Conservation (phyloP, 2,329 filamentous ascomycete genomes). For the Ceratocystis albifundus region DNA sequence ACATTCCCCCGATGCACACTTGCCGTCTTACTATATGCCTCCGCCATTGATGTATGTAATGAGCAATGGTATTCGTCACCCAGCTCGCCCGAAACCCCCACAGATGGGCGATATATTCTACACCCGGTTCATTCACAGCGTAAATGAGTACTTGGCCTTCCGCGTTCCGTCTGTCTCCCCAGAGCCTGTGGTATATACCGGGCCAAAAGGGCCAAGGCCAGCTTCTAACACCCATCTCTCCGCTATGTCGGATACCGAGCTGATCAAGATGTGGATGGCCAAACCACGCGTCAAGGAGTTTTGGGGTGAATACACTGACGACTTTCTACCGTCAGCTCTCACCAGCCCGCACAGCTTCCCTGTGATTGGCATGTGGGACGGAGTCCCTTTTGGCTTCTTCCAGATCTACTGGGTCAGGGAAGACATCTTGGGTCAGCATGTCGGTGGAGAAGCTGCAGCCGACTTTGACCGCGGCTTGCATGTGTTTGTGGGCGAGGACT, state of each 20-base stretch:
- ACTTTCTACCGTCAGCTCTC: constrained; percentile 57
- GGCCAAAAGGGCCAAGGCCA: constrained; percentile 38
- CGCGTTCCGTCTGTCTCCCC: constrained; percentile 63
- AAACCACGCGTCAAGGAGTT: constrained; percentile 71
- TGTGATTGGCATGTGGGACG: constrained; percentile 86
- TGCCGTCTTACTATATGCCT: constrained; percentile 85
- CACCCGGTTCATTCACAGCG: constrained; percentile 68
- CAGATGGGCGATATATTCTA: constrained; percentile 89
- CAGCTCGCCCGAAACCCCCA: constrained; percentile 75
- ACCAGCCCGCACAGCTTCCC: constrained; percentile 69
- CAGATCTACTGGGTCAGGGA: constrained; percentile 99
- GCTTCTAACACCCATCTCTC: constrained; percentile 33
- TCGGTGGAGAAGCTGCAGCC: constrained; percentile 48
- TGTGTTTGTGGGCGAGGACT: constrained; percentile 80
- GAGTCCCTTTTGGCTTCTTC: constrained; percentile 91
- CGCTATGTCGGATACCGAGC: constrained; percentile 40
- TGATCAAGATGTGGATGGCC: constrained; percentile 82
- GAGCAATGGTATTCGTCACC: constrained; percentile 70
- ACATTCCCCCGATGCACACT: constrained; percentile 69
- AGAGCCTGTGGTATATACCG: constrained; percentile 51
- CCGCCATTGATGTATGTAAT: constrained; percentile 69
- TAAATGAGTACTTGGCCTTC: constrained; percentile 78
- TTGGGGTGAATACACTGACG: constrained; percentile 59
- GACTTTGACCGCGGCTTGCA: constrained; percentile 87
- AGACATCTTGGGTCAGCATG: constrained; percentile 59